Base-by-base conservation (phyloP, 2,329 filamentous ascomycete genomes). In the Cordyceps cicadae region DNA sequence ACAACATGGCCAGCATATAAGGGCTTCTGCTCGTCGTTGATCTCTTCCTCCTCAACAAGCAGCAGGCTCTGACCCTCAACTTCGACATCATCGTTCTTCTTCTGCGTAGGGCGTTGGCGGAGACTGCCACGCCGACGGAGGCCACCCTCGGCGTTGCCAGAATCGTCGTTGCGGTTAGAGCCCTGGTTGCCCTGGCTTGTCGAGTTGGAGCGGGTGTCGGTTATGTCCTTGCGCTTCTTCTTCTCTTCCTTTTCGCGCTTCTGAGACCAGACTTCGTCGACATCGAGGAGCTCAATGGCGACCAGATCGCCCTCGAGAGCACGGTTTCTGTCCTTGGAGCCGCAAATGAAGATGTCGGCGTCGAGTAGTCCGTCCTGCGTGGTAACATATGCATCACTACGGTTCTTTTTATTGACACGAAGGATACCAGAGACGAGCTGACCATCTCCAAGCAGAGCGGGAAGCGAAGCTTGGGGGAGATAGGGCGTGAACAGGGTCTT, bases 201-300 rank as follows among this genome's bases (percentile, higher is more conserved):
- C 64, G 88, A 88, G 66, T 87, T 87, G 57, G 85, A 85, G 65
- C 93, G 87, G 62, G 90, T 92, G 72, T 97, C 94, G 39, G 92
- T 95, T 62, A 97, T 96, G 70, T 99, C 94, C 81, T 99, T 99
- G 74, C 94, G 90, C 80, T 97, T 99, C 85, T 99, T 99, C 84
- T 99, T 99, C 75, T 99, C 94, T 77, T 99, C 94, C 75, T 99
- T 99, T 75, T 99, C 94, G 61, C 92, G 90, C 82, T 99, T 99
- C 79, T 99, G 94, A 26, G 88, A 86, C 94, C 94, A 99, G 3
- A 99, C 94, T 71, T 99, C 94, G 72, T 97, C 94, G 8, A 99
- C 94, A 70, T 99, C 93, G 56, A 99, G 86, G 52, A 99, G 86
- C 76, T 99, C 94, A 59, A 99, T 86, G 37, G 94, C 94, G 62